phyloP scores from a whole-genome alignment of 2,329 filamentous ascomycete species.

The Trichophyton schoenleinii region DNA sequence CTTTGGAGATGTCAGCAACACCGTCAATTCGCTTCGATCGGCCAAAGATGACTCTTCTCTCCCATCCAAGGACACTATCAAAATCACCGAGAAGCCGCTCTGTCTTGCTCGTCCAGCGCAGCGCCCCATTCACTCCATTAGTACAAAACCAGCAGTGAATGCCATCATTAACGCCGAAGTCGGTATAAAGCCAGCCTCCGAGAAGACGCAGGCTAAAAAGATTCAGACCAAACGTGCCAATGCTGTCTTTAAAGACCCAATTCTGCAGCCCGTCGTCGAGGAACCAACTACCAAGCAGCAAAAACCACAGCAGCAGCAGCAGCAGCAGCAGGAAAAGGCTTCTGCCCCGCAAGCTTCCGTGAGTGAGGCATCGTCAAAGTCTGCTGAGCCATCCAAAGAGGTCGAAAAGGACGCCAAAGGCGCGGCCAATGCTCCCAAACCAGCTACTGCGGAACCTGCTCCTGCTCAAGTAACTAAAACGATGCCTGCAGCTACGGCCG shows the following conservation, averaged over 20 bases:
- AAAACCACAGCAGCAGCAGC: background rate
- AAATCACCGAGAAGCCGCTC: constrained; percentile 26
- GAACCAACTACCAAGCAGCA: background rate
- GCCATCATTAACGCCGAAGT: background rate
- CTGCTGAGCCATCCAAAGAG: background rate
- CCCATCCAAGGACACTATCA: constrained; percentile 34
- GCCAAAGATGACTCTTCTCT: constrained; percentile 47
- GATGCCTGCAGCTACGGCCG: background rate
- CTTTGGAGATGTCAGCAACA: constrained; percentile 75
- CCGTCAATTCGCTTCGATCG: constrained; percentile 23
- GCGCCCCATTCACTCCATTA: constrained; percentile 31
- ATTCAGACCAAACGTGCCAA: constrained; percentile 41
- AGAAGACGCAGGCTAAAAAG: constrained; percentile 27
- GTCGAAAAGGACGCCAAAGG: background rate
- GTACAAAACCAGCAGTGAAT: background rate
- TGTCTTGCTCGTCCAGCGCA: constrained; percentile 49
- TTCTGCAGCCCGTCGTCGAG: constrained; percentile 1
- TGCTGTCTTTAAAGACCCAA: constrained; percentile 19
- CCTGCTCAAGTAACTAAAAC: background rate
- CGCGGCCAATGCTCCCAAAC: background rate
- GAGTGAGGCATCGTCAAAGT: background rate
- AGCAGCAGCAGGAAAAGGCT: background rate
- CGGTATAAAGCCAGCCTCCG: constrained; percentile 20
- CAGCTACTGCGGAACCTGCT: background rate
- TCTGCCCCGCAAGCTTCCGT: background rate